Evolutionary conservation across 805 yeast genomes (phyloP).

Genomic region (Zygosaccharomyces kombuchaensis): DNA sequence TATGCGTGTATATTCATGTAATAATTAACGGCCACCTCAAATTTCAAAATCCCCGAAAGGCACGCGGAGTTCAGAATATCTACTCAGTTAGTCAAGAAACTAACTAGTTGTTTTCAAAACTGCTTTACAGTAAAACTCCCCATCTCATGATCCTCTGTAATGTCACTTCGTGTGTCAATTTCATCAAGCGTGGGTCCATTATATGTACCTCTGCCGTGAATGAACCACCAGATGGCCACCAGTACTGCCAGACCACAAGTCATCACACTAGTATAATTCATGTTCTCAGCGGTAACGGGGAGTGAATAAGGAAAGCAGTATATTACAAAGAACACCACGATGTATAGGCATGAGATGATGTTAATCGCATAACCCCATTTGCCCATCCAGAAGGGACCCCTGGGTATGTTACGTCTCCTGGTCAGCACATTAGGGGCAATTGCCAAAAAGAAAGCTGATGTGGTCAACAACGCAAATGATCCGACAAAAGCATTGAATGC

Average conservation of each 20-base stretch:
- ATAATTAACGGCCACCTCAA: too few species aligned
- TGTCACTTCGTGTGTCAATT: constrained; percentile 1
- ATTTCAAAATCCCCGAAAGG: too few species aligned
- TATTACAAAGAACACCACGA: constrained; percentile 8
- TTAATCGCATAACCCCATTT: constrained; percentile 9
- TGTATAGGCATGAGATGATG: constrained; percentile 6
- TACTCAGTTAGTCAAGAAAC: too few species aligned
- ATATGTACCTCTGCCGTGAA: constrained; percentile 6
- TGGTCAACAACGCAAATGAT: constrained; percentile 7
- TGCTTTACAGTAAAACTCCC: background rate
- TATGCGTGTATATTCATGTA: too few species aligned
- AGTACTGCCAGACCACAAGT: constrained; percentile 5
- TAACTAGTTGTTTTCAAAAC: constrained; percentile 19
- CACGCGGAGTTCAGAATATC: too few species aligned
- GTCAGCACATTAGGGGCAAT: constrained; percentile 6
- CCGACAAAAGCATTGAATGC: constrained; percentile 11
- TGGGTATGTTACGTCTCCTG: constrained; percentile 1
- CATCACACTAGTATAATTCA: constrained; percentile 10
- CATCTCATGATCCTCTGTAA: background rate
- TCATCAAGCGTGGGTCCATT: background rate
- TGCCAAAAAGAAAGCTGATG: constrained; percentile 6
- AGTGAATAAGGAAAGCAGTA: constrained; percentile 11
- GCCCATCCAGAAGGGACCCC: constrained; percentile 7
- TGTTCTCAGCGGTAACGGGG: constrained; percentile 2
- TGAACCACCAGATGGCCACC: constrained; percentile 11